phyloP scores from a whole-genome alignment of 495 filamentous ascomycete genomes.

The Pseudoneurospora amorphoporcata region DNA sequence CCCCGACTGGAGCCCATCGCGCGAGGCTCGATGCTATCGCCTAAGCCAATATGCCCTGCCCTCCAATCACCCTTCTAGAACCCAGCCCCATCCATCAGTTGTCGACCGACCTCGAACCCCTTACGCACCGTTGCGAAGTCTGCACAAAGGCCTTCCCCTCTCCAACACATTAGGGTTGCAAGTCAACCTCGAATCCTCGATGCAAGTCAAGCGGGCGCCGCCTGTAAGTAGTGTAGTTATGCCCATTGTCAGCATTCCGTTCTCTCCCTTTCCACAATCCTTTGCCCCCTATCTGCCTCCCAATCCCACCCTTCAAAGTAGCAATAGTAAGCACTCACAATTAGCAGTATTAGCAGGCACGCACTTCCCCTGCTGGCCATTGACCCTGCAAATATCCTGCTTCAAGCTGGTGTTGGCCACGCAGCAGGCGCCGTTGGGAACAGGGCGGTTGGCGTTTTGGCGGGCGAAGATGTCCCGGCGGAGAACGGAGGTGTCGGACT shows the following conservation, averaged over 20 bases:
- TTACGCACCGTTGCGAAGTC: not conserved
- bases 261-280: too few relatives aligned
- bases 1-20: too few relatives aligned
- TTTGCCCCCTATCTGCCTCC: too few relatives aligned
- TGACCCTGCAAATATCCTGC: constrained; percentile 23
- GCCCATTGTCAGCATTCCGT: too few relatives aligned
- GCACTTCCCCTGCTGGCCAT: constrained; percentile 16
- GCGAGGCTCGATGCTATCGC: too few relatives aligned
- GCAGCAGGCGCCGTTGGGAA: constrained; percentile 21
- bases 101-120: not conserved
- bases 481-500: constrained; percentile 7
- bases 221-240: too few relatives aligned
- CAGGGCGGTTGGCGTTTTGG: constrained; percentile 21
- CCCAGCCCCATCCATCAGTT: too few relatives aligned
- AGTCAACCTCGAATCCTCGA: constrained; percentile 12
- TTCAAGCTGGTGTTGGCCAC: constrained; percentile 21
- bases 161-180: constrained; percentile 19
- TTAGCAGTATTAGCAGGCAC: constrained; percentile 17
- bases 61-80: too few relatives aligned
- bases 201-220: constrained; percentile 14
- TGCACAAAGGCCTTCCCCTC: constrained; percentile 17
- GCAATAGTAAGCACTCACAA: too few relatives aligned
- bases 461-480: constrained; percentile 10
- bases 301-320: too few relatives aligned
- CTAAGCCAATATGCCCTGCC: too few relatives aligned